Base-by-base conservation (phyloP, 371 early-diverging fungal species). In the Mucor mucedo region DNA sequence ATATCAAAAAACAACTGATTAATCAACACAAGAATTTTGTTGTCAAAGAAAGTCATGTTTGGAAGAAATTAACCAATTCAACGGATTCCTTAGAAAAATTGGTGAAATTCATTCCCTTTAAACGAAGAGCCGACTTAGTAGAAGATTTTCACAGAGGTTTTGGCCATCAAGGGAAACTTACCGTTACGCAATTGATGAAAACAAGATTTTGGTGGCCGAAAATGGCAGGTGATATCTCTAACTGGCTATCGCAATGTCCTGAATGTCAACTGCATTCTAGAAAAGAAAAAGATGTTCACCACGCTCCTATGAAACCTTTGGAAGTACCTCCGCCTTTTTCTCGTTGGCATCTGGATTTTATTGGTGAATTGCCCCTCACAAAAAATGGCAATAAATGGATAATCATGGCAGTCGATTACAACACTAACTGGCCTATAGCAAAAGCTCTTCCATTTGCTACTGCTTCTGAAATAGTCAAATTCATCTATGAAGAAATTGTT, bases 291-390 rank as follows among this genome's bases (percentile, higher is more conserved):
- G 3, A 27, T 21, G n/a, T 21, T 7, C 11, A 60, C 41, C 60
- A 27, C 41, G 41, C 49, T 33, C 42, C 60, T 3, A 28, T 63
- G 45, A 28, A 11, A 28, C 32, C 53, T 55, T 35, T 58, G 39
- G 60, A 66, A 50, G 28, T 65, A 2, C 60, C 65, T 41, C 10
- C 59, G 11, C 48, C 59, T 14, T 65, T 65, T 54, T 56, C 50
- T 33, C 67, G 65, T 2, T 73, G 74, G 74, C 74, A 73, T 35
- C 38, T 73, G 16, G 74, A 70, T 49, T 67, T 68, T 44, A n/a
- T n/a, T n/a, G n/a, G n/a, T n/a, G n/a, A n/a, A n/a, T n/a, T n/a
- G n/a, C n/a, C n/a, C n/a, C n/a, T n/a, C n/a, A n/a, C n/a, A n/a
- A n/a, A n/a, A n/a, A n/a, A n/a, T n/a, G n/a, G n/a, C n/a, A n/a